A percentile compares a stretch with the other conserved stretches of the same genome.
Evolutionary conservation across 495 filamentous ascomycete genomes (phyloP).

Genomic region (Neurospora tetrasperma): DNA sequence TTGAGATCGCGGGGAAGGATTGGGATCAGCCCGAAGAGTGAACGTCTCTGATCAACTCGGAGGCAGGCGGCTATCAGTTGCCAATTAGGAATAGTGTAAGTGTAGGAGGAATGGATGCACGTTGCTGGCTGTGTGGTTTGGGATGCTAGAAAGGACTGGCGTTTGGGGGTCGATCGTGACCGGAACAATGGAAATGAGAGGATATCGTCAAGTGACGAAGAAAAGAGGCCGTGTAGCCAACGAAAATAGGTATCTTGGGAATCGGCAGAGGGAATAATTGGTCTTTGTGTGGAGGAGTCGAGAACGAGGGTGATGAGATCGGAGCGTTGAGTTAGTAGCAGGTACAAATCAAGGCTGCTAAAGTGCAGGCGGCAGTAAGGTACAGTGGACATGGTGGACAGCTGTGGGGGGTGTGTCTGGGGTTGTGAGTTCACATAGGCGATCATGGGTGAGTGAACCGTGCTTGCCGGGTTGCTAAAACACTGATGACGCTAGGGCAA

Average conservation of each 20-base stretch:
- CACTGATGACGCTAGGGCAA: constrained; percentile 16
- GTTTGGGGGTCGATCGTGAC: not conserved
- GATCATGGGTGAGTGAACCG: constrained; percentile 22
- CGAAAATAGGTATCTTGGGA: not conserved
- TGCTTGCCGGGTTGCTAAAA: constrained; percentile 21
- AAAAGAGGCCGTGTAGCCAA: not conserved
- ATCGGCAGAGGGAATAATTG: not conserved
- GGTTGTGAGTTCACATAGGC: constrained; percentile 5
- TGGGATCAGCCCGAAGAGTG: not conserved
- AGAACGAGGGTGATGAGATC: not conserved
- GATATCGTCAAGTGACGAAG: not conserved
- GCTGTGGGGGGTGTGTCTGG: constrained; percentile 6
- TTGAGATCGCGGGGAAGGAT: not conserved
- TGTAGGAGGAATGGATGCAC: not conserved
- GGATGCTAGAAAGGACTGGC: not conserved
- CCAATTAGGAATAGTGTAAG: not conserved
- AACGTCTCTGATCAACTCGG: not conserved
- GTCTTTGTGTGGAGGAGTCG: not conserved
- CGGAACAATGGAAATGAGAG: not conserved
- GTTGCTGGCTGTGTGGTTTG: not conserved
- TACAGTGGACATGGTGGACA: not conserved
- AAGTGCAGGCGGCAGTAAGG: not conserved
- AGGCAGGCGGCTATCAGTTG: not conserved
- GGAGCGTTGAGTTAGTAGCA: not conserved
- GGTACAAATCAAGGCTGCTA: not conserved